Base-by-base conservation (phyloP, 176 grass and related monocot species). In the Oryza australiensis region DNA sequence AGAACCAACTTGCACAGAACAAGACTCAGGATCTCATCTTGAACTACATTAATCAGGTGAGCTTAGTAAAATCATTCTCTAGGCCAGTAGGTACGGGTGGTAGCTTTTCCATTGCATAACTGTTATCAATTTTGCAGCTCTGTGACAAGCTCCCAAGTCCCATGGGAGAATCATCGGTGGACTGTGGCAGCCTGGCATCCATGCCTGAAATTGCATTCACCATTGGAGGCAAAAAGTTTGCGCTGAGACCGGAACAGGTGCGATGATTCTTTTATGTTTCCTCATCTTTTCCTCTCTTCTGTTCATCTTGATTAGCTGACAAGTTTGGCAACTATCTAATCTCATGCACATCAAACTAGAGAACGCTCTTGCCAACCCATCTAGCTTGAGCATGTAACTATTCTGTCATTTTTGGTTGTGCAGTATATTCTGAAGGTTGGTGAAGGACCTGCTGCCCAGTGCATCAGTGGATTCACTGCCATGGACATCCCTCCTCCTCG, bases 391-490 rank as follows among this genome's bases (percentile, higher is more conserved):
- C 53, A 28, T 49, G 12, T 37, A 8, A 9, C 3, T 73, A 37
- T n/a, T 73, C 30, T 64, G 2, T 72, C 70, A n/a, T 29, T 62
- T 53, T 73, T 2, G 71, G 63, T 42, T 68, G 6, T 76, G 86
- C 91, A 97, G 94, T 97, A 94, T 49, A 81, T 97, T 78, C 79
- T 97, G n/a, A 90, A 97, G 90, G 86, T 94, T 68, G 92, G 90
- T 41, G 86, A 86, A 57, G 95, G 92, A 49, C 43, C 83, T 15
- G 86, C 70, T 16, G 87, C 88, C 43, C 92, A 94, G 80, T 97
- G 95, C 90, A 97, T 97, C 77, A 97, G 95, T 37, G 95, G 95
- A n/a, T 97, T 97, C 81, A 94, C 92, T 11, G 92, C 92, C 33
- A 67, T 94, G 74, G 92, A 97, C 28, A 87, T 97, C 24, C 84